These are phyloP conservation scores for Trichoderma sp. DNA, from an alignment of 2,329 filamentous ascomycete genomes.

Conservation along the genomic window DNA sequence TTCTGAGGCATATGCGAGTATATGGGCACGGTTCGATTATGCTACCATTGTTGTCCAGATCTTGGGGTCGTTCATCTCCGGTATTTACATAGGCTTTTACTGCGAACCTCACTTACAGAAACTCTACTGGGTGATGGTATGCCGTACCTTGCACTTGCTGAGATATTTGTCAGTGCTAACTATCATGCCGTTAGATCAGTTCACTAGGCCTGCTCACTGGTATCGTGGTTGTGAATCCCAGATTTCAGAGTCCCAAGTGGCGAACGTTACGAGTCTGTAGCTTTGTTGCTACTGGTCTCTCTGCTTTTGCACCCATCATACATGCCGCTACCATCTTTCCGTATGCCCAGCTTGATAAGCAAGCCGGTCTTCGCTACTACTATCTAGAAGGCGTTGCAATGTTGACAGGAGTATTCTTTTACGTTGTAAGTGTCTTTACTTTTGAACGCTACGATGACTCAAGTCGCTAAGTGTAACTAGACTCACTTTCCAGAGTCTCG, in stretches of 20 bases:
- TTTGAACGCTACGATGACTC: no score
- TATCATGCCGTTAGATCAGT: conserved; percentile 30
- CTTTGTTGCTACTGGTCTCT: conserved; percentile 46
- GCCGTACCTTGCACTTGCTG: neutral
- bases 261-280: conserved; percentile 42
- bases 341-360: conserved; percentile 44
- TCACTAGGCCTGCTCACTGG: conserved; percentile 7
- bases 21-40: conserved; percentile 47
- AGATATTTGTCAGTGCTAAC: neutral
- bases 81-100: conserved; percentile 48
- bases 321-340: conserved; percentile 46
- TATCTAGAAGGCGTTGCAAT: conserved; percentile 42
- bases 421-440: neutral
- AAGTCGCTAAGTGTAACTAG: conserved; percentile 33
- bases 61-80: conserved; percentile 45
- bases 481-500: conserved; percentile 49
- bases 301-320: conserved; percentile 45
- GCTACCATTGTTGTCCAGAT: conserved; percentile 45
- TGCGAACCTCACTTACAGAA: conserved; percentile 34
- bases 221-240: conserved; percentile 2
- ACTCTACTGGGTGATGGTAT: conserved; percentile 4
- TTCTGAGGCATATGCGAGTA: conserved; percentile 40
- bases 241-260: conserved; percentile 34
- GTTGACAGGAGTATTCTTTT: conserved; percentile 2
- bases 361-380: conserved; percentile 48